A percentile compares a stretch with the other conserved stretches of the same genome.
Evolutionary conservation across 1,284 basidiomycete species (phyloP).

Genomic region (Moniliella sp.): DNA sequence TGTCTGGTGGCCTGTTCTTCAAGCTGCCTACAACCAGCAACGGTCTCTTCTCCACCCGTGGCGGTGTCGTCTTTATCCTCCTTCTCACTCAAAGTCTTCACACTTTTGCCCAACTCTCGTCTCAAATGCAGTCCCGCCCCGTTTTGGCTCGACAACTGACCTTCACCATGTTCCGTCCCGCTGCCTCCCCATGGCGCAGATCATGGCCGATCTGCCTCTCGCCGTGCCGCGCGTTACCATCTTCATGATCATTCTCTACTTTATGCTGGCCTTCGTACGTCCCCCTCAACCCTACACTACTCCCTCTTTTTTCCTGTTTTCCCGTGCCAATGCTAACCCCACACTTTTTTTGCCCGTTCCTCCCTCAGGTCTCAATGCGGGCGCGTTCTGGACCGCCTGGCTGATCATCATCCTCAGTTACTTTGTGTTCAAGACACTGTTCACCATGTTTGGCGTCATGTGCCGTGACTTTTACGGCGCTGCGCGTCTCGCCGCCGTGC

Average conservation of each 20-base stretch:
- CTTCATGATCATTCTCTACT: slow-evolving; percentile 38
- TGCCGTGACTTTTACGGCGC: slow-evolving; percentile 38
- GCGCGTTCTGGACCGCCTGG: slow-evolving; percentile 39
- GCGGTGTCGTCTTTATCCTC: too few relatives aligned
- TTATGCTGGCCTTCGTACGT: slow-evolving; percentile 10
- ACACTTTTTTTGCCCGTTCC: too few relatives aligned
- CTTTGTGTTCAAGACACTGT: slow-evolving; percentile 34
- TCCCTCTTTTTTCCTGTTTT: too few relatives aligned
- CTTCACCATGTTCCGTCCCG: slow-evolving; percentile 60
- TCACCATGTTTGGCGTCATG: slow-evolving; percentile 38
- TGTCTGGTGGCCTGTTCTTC: too few relatives aligned
- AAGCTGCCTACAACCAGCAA: too few relatives aligned
- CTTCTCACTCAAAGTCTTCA: too few relatives aligned
- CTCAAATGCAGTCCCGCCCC: slow-evolving; percentile 16
- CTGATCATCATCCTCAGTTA: slow-evolving; percentile 12
- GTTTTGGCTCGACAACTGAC: slow-evolving; percentile 38
- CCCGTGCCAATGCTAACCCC: too few relatives aligned
- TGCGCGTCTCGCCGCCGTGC: slow-evolving; percentile 38
- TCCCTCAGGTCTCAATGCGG: slow-evolving; percentile 35
- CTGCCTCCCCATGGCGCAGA: slow-evolving; percentile 47
- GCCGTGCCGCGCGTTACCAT: slow-evolving; percentile 37
- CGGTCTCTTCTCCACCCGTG: too few relatives aligned
- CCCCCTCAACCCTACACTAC: too few relatives aligned
- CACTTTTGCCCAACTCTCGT: too few relatives aligned
- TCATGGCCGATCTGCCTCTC: slow-evolving; percentile 38